Percentiles rank a stretch among this genome's conserved stretches.
Conservation (phyloP, 441 rosid species). For the Melastoma candidum region DNA sequence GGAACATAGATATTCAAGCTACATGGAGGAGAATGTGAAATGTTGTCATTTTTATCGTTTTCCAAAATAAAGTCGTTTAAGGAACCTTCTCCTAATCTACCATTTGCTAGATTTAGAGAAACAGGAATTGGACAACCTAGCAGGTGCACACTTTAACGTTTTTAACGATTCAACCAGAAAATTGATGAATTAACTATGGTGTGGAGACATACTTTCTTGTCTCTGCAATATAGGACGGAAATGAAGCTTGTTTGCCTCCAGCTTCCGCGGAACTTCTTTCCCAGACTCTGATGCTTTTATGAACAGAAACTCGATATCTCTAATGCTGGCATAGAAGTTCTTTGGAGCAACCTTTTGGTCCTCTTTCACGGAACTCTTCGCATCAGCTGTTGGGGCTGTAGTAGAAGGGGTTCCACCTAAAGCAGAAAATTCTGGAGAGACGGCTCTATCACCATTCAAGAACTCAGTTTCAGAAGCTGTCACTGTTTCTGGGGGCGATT, state of each 20-base stretch:
- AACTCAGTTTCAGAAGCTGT: slow-evolving; percentile 48
- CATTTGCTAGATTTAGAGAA: too few relatives aligned
- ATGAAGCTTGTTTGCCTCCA: slow-evolving; percentile 88
- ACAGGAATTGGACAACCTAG: too few relatives aligned
- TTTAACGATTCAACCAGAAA: too few relatives aligned
- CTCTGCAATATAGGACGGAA: slow-evolving; percentile 52
- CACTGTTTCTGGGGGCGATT: slow-evolving; percentile 27
- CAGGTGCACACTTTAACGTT: too few relatives aligned
- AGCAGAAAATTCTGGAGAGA: slow-evolving; percentile 66
- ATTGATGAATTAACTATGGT: not conserved
- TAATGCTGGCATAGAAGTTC: slow-evolving; percentile 70
- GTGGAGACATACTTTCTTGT: slow-evolving; percentile 42
- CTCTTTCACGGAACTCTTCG: slow-evolving; percentile 41
- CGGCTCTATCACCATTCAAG: slow-evolving; percentile 37
- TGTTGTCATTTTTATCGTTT: too few relatives aligned
- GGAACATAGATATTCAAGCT: too few relatives aligned
- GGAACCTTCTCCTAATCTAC: too few relatives aligned
- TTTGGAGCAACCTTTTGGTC: slow-evolving; percentile 14
- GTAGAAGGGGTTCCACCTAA: slow-evolving; percentile 33
- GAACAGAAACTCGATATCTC: slow-evolving; percentile 70
- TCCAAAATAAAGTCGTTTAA: too few relatives aligned
- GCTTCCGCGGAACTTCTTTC: slow-evolving; percentile 96
- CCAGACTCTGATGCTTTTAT: slow-evolving; percentile 87
- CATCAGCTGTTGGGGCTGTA: slow-evolving; percentile 22
- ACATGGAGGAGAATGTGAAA: too few relatives aligned